Base-by-base conservation (phyloP, 2,329 filamentous ascomycete species). In the Pseudogymnoascus sp. region DNA sequence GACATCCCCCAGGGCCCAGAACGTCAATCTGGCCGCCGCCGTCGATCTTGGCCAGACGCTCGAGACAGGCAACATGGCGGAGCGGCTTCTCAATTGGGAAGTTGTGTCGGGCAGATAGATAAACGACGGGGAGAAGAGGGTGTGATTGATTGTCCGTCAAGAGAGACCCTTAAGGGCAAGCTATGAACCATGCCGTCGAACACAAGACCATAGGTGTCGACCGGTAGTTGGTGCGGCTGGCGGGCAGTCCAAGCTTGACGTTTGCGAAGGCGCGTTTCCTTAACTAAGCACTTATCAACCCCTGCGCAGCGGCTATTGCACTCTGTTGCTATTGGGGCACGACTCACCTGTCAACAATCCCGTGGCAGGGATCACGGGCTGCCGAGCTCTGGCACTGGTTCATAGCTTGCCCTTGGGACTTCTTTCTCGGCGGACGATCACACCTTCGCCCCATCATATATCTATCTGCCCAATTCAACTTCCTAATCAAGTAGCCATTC, bases 241-340 rank as follows among this genome's bases (percentile, higher is more conserved):
- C 5, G 46, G 33, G 46, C 3, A 56, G 46, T 33, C 28, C 28
- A 31, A 16, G 6, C 24, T 53, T 53, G 46, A 31, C 46, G 46
- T 56, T 31, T 33, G 8, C n/a, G 19, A n/a, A 56, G 46, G n/a
- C 46, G 28, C 28, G 46, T 56, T 31, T n/a, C 28, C 7, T 4
- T 19, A 56, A 56, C 46, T 6, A 56, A 56, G 46, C 46, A 56
- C 46, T 33, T 8, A 56, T 56, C 46, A 10, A 56, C 46, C 46
- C 46, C 28, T 56, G 46, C 46, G 10, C 12, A 56, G 46, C 46
- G 46, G 46, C 46, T 53, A 53, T 53, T 53, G 46, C 46, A 56
- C 46, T 56, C 28, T 56, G 11, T 33, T 56, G 46, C 10, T 33
- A 56, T 33, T 33, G 12, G n/a, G 16, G 26, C 10, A 10, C 26